These are phyloP conservation scores for Hexamita inflata DNA, from an alignment of 208 protist species.

Conservation along the genomic window DNA sequence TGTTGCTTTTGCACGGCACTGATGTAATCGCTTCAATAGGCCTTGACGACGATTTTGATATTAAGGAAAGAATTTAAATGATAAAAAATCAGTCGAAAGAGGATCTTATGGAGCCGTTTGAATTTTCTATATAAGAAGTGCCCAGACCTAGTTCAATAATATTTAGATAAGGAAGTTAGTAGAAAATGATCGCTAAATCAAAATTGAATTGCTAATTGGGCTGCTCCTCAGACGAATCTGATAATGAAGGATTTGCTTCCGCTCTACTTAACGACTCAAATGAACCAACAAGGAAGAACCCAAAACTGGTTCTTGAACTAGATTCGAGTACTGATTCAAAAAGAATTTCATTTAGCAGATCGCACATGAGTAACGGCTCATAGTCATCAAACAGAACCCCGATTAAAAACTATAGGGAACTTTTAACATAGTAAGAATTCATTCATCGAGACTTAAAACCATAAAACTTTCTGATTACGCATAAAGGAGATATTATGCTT, in stretches of 20 bases:
- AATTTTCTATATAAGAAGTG: too few relatives aligned
- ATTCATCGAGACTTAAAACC: background rate
- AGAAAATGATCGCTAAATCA: background rate
- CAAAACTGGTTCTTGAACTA: too few relatives aligned
- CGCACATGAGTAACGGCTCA: background rate
- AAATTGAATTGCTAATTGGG: background rate
- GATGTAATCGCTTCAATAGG: background rate
- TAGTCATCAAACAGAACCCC: background rate
- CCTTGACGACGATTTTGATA: too few relatives aligned
- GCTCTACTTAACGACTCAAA: too few relatives aligned
- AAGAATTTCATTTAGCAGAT: background rate
- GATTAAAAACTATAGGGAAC: background rate
- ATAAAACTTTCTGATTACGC: background rate
- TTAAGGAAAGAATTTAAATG: too few relatives aligned
- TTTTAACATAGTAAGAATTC: background rate
- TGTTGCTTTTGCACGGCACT: background rate
- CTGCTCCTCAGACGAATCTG: too few relatives aligned
- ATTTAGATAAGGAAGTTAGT: background rate
- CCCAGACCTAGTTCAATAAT: background rate
- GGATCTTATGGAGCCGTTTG: too few relatives aligned
- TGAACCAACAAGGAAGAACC: too few relatives aligned
- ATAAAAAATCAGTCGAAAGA: too few relatives aligned
- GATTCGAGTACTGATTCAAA: too few relatives aligned
- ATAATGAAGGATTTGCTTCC: too few relatives aligned
- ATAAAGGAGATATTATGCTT: background rate